phyloP scores from a whole-genome alignment of 305 asterid species.

The Fraxinus sp. region DNA sequence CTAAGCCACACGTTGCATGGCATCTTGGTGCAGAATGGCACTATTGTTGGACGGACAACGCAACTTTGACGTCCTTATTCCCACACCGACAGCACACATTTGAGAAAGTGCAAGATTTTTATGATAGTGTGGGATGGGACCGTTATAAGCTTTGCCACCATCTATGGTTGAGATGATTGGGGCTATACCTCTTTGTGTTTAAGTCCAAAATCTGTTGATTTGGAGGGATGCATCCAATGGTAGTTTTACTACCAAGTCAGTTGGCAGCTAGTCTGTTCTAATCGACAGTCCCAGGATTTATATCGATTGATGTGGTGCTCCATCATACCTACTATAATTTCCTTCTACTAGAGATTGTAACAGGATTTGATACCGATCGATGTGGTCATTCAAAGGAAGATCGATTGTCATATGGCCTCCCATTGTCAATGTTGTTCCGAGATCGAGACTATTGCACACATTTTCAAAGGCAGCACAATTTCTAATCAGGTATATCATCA shows the following conservation, averaged over 20 bases:
- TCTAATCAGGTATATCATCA: background rate
- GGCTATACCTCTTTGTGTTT: background rate
- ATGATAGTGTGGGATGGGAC: background rate
- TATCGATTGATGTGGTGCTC: background rate
- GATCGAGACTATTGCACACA: background rate
- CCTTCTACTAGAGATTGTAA: background rate
- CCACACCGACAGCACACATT: background rate
- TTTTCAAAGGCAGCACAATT: background rate
- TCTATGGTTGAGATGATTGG: background rate
- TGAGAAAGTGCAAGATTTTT: background rate
- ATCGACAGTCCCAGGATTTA: background rate
- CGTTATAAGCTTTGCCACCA: background rate
- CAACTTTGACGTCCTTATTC: background rate
- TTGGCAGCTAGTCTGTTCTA: background rate
- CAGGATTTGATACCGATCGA: background rate
- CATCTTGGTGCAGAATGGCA: background rate
- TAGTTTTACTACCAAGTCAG: background rate
- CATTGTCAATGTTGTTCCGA: background rate
- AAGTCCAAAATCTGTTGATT: background rate
- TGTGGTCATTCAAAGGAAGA: background rate
- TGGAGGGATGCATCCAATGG: background rate
- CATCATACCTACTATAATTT: background rate
- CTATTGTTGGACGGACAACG: background rate
- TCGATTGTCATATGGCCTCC: background rate
- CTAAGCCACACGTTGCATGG: background rate